Evolutionary conservation across 1,284 basidiomycete species (phyloP), one percentile per base, ranked within the genome.

Genomic region (Moesziomyces globuligerus): DNA sequence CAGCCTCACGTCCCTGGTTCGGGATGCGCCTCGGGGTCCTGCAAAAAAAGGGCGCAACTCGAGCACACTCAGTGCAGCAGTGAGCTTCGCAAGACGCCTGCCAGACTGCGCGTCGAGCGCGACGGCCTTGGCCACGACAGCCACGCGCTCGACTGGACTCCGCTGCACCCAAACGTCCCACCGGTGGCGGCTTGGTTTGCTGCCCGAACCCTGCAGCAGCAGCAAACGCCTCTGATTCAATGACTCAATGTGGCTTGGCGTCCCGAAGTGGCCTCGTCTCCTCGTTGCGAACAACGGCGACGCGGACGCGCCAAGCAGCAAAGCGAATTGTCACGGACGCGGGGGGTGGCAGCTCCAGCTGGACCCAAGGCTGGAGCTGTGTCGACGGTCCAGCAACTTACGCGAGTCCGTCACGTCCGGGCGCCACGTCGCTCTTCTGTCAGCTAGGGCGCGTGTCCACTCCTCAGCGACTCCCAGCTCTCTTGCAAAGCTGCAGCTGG

Each of bases 351-450:
- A n/a, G n/a, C n/a, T n/a, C n/a, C n/a, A n/a, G n/a, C n/a, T n/a
- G n/a, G n/a, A n/a, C n/a, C n/a, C n/a, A n/a, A n/a, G n/a, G n/a
- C n/a, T n/a, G n/a, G n/a, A n/a, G n/a, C n/a, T n/a, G n/a, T n/a
- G n/a, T n/a, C n/a, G n/a, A n/a, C n/a, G n/a, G n/a, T n/a, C n/a
- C 48, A 49, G 17, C 38, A 39, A 37, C 38, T 25, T 11, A 32
- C 48, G 21, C 20, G 32, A 47, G 21, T n/a, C 18, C 17, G 17
- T 23, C 32, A 47, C 34, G 45, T 47, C 34, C 36, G 34, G 45
- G n/a, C n/a, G n/a, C n/a, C 34, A 50, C 34, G 4, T 40, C 36
- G 28, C 45, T 18, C 26, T 45, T 32, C 26, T 18, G 43, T 29
- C 28, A 29, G 25, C 25, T 9, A 20, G 15, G 15, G 7, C 28